Base-by-base conservation (phyloP, 1,284 basidiomycete genomes). In the Rhodotorula glutinis region DNA sequence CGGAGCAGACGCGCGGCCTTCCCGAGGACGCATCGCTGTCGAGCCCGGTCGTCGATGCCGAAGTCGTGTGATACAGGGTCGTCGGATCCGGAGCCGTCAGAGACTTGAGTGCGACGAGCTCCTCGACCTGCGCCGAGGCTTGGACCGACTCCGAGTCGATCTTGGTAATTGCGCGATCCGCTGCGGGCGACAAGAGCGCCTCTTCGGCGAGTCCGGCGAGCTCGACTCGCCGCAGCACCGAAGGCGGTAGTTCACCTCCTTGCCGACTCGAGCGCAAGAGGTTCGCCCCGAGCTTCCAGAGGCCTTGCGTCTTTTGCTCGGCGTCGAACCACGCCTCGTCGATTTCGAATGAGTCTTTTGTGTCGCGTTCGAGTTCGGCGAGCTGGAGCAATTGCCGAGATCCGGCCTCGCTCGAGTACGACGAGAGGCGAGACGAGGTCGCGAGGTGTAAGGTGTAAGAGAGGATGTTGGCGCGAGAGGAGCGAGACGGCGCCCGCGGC, bases 361-460 rank as follows among this genome's bases (percentile, higher is more conserved):
- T 43, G 29, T 60, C 56, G 43, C 41, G 52, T n/a, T 63, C 62
- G 21, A 60, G 25, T n/a, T 72, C 70, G 38, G 70, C 70, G 52
- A 66, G 65, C 30, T 66, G 59, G 19, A 72, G 63, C 29, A 70
- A 46, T 8, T 61, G 52, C 21, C 64, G 62, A 3, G 71, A 62
- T 5, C 71, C 71, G 17, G 62, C 33, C 2, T 59, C 41, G 16
- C 57, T 59, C 29, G 62, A 53, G 57, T 72, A 72, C 5, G 70
- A 52, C 14, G 67, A 54, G 40, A 73, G 67, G 25, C 72, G 72
- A 11, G 72, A 61, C 11, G 63, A 57, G 1, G 70, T 72, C 14
- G 70, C 70, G 52, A 72, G 70, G 60, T 73, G 65, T 23, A 73
- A 56, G 17, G 70, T 72, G 62, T 73, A 73, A 21, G 72, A 67